phyloP scores from a whole-genome alignment of 495 filamentous ascomycete species.

The Neurospora sp. region DNA sequence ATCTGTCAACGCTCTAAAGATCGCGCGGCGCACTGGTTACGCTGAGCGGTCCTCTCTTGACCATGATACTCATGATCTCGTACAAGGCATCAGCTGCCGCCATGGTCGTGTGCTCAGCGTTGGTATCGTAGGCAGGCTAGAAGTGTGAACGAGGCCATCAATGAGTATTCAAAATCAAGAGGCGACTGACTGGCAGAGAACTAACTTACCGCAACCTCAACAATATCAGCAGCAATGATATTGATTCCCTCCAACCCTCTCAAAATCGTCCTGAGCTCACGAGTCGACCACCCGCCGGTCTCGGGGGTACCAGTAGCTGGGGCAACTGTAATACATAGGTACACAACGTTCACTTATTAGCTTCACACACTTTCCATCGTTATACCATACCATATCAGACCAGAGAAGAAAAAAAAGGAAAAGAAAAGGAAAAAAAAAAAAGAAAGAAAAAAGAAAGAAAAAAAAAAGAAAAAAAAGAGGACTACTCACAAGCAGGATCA shows the following conservation, averaged over 20 bases:
- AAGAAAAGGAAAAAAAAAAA: constrained; percentile 7
- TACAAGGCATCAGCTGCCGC: constrained; percentile 73
- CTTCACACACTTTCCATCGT: neutral
- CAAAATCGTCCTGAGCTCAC: constrained; percentile 63
- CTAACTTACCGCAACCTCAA: constrained; percentile 56
- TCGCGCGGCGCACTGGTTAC: constrained; percentile 7
- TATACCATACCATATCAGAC: neutral
- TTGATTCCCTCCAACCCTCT: constrained; percentile 61
- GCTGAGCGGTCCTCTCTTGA: constrained; percentile 45
- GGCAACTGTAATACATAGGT: constrained; percentile 10
- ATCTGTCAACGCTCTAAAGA: neutral
- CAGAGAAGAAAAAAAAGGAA: constrained; percentile 4
- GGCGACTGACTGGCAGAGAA: neutral
- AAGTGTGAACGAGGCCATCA: neutral
- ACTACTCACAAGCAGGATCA: constrained; percentile 43
- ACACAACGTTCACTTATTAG: neutral
- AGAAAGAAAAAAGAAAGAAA: constrained; percentile 1
- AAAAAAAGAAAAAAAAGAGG: neutral
- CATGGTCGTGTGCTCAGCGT: constrained; percentile 76
- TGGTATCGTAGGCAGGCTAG: constrained; percentile 77
- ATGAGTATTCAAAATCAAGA: neutral
- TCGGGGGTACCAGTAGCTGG: constrained; percentile 42
- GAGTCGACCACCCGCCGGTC: constrained; percentile 65
- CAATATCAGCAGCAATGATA: constrained; percentile 67
- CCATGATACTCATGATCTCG: constrained; percentile 81